phyloP scores from a whole-genome alignment of 352 stramenopile genomes.

The Globisporangium rhizosaccharum region DNA sequence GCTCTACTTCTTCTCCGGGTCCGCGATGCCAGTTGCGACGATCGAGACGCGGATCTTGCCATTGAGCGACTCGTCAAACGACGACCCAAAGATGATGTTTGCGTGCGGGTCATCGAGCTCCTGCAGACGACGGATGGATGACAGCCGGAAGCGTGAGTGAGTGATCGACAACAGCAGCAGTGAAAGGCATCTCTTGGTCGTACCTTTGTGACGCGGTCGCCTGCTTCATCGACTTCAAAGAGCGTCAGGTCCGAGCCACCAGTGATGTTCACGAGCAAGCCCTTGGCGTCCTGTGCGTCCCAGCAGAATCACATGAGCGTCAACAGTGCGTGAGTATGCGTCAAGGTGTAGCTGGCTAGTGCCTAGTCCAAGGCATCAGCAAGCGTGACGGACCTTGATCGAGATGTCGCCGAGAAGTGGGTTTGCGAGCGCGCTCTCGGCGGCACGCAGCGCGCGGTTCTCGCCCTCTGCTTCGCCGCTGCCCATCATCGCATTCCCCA shows the following conservation, averaged over 20 bases:
- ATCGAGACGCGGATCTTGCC: slow-evolving; percentile 84
- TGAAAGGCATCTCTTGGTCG: neutral
- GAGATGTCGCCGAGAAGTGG: slow-evolving; percentile 87
- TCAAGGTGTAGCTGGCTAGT: too few species aligned
- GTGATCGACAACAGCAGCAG: neutral
- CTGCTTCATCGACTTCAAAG: slow-evolving; percentile 88
- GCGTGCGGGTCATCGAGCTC: slow-evolving; percentile 85
- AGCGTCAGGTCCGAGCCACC: slow-evolving; percentile 92
- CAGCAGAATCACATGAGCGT: neutral
- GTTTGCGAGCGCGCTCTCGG: slow-evolving; percentile 84
- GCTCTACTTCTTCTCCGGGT: slow-evolving; percentile 71
- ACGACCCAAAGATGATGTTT: slow-evolving; percentile 88
- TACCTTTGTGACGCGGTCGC: slow-evolving; percentile 74
- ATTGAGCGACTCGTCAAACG: slow-evolving; percentile 74
- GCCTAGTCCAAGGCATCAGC: neutral
- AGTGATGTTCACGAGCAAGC: slow-evolving; percentile 95
- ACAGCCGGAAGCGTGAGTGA: neutral
- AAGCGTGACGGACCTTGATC: slow-evolving; percentile 44
- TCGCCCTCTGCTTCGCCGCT: slow-evolving; percentile 90
- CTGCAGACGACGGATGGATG: slow-evolving; percentile 11
- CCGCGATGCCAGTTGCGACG: slow-evolving; percentile 83
- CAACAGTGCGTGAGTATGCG: neutral
- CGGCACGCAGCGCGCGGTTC: slow-evolving; percentile 75
- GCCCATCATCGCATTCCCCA: slow-evolving; percentile 88
- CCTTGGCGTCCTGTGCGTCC: slow-evolving; percentile 68